A percentile compares a stretch with the other conserved stretches of the same genome.
phyloP scores from a whole-genome alignment of 2,329 filamentous ascomycete species.

The Alternaria arbusti region DNA sequence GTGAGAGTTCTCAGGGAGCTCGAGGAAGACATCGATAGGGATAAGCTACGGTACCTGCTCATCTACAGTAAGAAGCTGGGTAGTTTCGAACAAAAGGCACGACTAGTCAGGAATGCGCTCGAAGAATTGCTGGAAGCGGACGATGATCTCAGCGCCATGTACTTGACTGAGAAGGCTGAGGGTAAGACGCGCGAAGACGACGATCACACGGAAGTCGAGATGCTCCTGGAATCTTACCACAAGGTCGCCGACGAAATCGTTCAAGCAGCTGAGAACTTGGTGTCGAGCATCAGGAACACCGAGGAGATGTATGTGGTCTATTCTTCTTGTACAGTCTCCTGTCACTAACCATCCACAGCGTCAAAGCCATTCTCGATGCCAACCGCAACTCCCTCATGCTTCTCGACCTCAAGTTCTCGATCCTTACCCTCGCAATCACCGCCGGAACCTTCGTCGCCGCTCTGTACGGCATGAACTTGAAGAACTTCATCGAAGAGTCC shows the following conservation, averaged over 20 bases:
- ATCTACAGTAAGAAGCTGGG: slow-evolving; percentile 95
- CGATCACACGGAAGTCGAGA: slow-evolving; percentile 95
- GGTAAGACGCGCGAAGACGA: slow-evolving; percentile 76
- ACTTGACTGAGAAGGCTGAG: slow-evolving; percentile 84
- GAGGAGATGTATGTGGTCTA: slow-evolving; percentile 86
- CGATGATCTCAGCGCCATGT: slow-evolving; percentile 94
- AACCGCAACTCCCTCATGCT: slow-evolving; percentile 99
- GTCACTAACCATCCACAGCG: slow-evolving; percentile 58
- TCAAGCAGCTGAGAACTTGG: slow-evolving; percentile 89
- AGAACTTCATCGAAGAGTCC: slow-evolving; percentile 97
- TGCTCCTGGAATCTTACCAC: slow-evolving; percentile 95
- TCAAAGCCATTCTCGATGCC: slow-evolving; percentile 95
- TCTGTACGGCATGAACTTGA: slow-evolving; percentile 99
- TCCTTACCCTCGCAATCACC: slow-evolving; percentile 91
- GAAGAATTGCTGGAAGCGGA: slow-evolving; percentile 95
- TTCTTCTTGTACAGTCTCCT: background rate
- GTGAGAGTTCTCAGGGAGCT: slow-evolving; percentile 86
- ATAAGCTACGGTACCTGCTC: slow-evolving; percentile 88
- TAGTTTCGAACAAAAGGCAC: slow-evolving; percentile 96
- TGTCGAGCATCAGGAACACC: slow-evolving; percentile 94
- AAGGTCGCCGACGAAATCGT: slow-evolving; percentile 98
- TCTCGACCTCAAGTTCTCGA: slow-evolving; percentile 93
- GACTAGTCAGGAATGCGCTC: slow-evolving; percentile 90
- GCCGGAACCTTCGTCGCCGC: slow-evolving; percentile 94
- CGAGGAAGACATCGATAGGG: slow-evolving; percentile 94